Evolutionary conservation across 2,329 filamentous ascomycete genomes (phyloP), one percentile per base, ranked within the genome.

Genomic region (Phialophora verrucosa): DNA sequence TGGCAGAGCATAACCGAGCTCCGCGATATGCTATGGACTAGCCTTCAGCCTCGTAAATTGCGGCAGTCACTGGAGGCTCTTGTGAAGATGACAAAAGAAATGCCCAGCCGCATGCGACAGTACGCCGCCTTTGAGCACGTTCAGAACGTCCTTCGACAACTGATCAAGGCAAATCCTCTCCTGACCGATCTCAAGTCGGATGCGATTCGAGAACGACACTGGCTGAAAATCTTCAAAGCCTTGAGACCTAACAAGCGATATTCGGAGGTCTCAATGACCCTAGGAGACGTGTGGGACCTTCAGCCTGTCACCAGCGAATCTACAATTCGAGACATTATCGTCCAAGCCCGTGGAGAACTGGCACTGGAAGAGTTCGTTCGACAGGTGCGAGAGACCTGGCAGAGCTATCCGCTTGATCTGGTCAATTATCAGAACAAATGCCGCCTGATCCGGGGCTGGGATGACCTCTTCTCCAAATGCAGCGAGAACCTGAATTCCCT

Each of bases 111-210:
- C 66, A 98, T 99, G 94, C 90, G 96, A 67, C 96, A 99, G 76
- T 99, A 99, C 78, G 94, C 96, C 73, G 96, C 96, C n/a, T 99
- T 99, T 76, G 96, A 99, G 78, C 94, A 99, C 75, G 93, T 99
- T 47, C 96, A 99, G 77, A 92, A 88, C 70, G 91, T 96, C 32
- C 86, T 99, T 49, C 91, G 93, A 53, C 90, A 93, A 69, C 86
- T 96, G 57, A 85, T 97, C 70, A 98, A 97, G 78, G 92, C 96
- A 73, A 99, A 98, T 75, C 84, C 90, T 11, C 84, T 97, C 38
- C 84, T 99, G 3, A 87, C 89, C 4, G 95, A 99, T 70, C 85
- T 99, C 78, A 97, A 97, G 76, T 97, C 94, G 0, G 95, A 99
- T 78, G 94, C 95, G 17, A 93, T 99, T 65, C 90, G 93, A 54